A percentile compares a stretch with the other conserved stretches of the same genome.
Conservation (phyloP, 1,139 yeast species). For the Hyphopichia khmerensis region DNA sequence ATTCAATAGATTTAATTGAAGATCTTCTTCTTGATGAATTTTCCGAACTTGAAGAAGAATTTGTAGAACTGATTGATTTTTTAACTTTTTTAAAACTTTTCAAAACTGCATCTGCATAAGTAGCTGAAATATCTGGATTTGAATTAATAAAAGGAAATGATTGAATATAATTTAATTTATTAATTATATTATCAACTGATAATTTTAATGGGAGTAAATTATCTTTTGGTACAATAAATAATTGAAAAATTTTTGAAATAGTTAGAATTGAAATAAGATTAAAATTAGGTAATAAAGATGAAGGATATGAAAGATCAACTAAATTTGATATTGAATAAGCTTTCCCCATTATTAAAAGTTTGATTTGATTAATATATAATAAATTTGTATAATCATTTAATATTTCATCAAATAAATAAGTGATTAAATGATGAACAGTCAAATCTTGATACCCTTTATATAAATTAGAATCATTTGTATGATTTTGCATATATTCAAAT, state of each 20-base stretch:
- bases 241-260: not conserved
- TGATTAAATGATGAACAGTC: conserved; percentile 18
- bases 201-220: conserved; percentile 1
- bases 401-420: conserved; percentile 13
- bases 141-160: not conserved
- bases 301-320: conserved; percentile 8
- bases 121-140: not conserved
- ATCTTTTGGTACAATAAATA: not conserved
- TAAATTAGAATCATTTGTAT: not conserved
- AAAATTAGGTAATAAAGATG: not conserved
- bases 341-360: conserved; percentile 19
- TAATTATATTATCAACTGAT: not conserved
- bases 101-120: conserved; percentile 2
- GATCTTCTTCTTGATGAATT: not conserved
- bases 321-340: conserved; percentile 11
- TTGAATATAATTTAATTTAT: not conserved
- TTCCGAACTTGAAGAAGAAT: not conserved
- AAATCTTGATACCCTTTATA: conserved; percentile 6
- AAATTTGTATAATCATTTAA: not conserved
- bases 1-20: not conserved
- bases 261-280: not conserved
- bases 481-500: conserved; percentile 5
- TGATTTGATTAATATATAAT: conserved; percentile 12
- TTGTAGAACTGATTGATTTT: not conserved
- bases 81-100: not conserved